Evolutionary conservation across 2,329 filamentous ascomycete species (phyloP), one percentile per base, ranked within the genome.

Genomic region (Penicillium sp.): DNA sequence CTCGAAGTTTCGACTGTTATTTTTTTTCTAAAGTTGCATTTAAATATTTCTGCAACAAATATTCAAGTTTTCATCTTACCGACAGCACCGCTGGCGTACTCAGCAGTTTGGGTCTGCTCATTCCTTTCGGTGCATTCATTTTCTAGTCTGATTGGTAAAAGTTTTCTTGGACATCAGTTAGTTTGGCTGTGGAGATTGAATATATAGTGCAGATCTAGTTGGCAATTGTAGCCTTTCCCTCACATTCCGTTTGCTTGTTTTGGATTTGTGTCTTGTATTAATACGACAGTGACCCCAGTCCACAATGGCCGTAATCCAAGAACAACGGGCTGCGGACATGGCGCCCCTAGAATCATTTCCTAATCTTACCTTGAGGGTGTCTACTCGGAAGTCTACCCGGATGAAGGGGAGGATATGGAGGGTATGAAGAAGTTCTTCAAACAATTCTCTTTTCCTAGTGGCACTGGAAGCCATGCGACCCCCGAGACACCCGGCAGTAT

Each of bases 361-460:
- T 88, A 91, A 72, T 85, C 87, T 13, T 92, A 72, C 85, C 87
- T 15, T 92, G 89, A 92, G 69, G 89, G 89, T 33, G 85, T 87
- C 41, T 92, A 92, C 74, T 86, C 85, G 1, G 88, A 92, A 68
- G 85, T 91, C 23, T 92, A 91, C 65, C 88, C 88, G 2, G 84
- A 89, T 57, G 90, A 88, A 77, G 83, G 85, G 2, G 83, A 89
- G 65, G 84, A 89, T 68, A 74, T 81, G 39, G 82, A 87, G 57
- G 89, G 89, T 27, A 78, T 92, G 80, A 84, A 86, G 65, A 82
- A 81, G 59, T 91, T 92, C 80, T 91, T 92, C 83, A 91, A 91
- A 77, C 84, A 88, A 63, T 92, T 92, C 76, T 91, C 88, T 1
- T 92, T 92, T 75, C 89, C 89, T 0, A 89, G 89, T 19, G 89